Base-by-base conservation (phyloP, 2,329 filamentous ascomycete genomes). In the Penicillium sp. region DNA sequence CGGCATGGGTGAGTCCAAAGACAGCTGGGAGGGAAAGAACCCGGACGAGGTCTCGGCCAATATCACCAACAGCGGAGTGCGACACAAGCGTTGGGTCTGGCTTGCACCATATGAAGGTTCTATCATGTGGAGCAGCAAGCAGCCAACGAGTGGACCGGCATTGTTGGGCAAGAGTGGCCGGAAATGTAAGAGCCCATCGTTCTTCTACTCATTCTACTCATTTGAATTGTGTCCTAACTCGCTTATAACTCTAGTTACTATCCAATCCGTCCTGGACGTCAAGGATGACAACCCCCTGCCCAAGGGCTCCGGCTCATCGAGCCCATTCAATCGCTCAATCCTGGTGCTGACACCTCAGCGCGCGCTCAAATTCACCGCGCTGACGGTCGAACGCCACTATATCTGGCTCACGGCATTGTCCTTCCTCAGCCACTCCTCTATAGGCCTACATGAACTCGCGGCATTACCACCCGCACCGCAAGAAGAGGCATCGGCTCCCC, bases 21-120 rank as follows among this genome's bases (percentile, higher is more conserved):
- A 70, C 14, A 59, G 53, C 18, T 76, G 75, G 63, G 75, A 77
- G 36, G 77, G 74, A 20, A 81, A 78, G 55, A 79, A 77, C 50
- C 77, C 78, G 28, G 81, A 81, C 52, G 83, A 89, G 61, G 81
- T 86, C 52, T 85, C 77, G 52, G 83, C 87, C 68, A 83, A 81
- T 53, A 84, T 86, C 49, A 76, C 74, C 16, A 78, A 74, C 54
- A 81, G 78, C 58, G 81, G 81, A 55, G 86, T 78, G 4, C 73
- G 93, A 24, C 93, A 98, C 67, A 96, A 90, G 73, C 80, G 93
- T 67, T 98, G 93, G 93, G 93, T 98, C 1, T 98, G 93, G 93
- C 79, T 98, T 53, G 93, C 91, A 14, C 93, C 93, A 2, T 97
- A 98, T 63, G 93, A 98, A 70, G 80, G 90, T 52, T 86, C 91